Conservation (phyloP, 116 monocot species). For the Iris pallida region DNA sequence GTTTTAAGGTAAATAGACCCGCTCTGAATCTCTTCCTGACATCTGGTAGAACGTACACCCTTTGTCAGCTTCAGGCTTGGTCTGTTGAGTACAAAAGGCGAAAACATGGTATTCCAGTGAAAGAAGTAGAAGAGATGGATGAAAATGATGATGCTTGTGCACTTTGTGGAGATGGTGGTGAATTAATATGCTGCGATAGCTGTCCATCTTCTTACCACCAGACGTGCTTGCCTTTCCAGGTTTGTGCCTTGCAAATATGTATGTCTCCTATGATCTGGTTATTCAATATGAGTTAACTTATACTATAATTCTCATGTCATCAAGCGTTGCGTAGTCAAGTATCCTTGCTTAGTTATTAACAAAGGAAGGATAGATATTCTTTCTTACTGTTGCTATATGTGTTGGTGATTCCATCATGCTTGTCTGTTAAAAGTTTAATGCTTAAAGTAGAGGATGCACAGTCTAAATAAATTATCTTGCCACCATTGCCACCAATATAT, state of each 20-base stretch:
- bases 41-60: constrained; percentile 47
- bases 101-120: constrained; percentile 32
- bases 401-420: no score
- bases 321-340: no score
- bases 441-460: no score
- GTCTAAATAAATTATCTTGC: no score
- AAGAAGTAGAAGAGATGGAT: constrained; percentile 37
- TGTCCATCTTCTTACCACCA: constrained; percentile 81
- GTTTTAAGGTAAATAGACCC: constrained; percentile 21
- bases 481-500: no score
- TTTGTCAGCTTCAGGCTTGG: constrained; percentile 79
- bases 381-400: no score
- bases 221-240: constrained; percentile 66
- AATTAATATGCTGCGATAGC: constrained; percentile 82
- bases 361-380: no score
- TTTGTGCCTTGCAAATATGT: constrained; percentile 17
- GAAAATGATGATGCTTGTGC: constrained; percentile 88
- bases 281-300: neutral
- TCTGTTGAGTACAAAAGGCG: constrained; percentile 67
- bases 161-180: constrained; percentile 81
- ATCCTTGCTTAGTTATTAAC: no score
- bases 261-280: neutral
- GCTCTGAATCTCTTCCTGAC: constrained; percentile 59
- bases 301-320: no score
- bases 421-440: no score